Conservation (phyloP, 345 rosid species). For the Toxicodendron radicans region DNA sequence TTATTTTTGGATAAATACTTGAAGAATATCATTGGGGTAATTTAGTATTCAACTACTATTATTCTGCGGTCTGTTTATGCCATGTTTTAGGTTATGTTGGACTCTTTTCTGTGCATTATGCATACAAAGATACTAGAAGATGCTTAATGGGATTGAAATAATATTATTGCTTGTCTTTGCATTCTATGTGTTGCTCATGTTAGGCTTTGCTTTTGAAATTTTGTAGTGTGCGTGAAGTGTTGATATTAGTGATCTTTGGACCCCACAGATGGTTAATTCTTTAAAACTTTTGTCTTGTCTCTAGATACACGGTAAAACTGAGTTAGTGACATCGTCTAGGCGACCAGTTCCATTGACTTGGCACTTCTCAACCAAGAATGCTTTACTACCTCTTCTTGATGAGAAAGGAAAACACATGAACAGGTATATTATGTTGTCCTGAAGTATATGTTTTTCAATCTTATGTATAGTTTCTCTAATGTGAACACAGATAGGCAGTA, state of each 20-base stretch:
- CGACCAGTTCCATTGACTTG: slow-evolving; percentile 98
- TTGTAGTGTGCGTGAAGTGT: slow-evolving; percentile 8
- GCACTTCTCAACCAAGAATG: slow-evolving; percentile 80
- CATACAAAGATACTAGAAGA: background rate
- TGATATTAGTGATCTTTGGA: slow-evolving; percentile 15
- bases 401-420: slow-evolving; percentile 79
- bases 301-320: slow-evolving; percentile 91
- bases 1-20: background rate
- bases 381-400: slow-evolving; percentile 77
- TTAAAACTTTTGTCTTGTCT: slow-evolving; percentile 23
- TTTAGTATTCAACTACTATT: background rate
- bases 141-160: background rate
- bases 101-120: background rate
- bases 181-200: slow-evolving; percentile 8
- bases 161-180: background rate
- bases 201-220: slow-evolving; percentile 18
- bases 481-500: background rate
- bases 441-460: background rate
- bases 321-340: slow-evolving; percentile 77
- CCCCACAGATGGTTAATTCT: slow-evolving; percentile 24
- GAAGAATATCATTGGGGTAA: background rate
- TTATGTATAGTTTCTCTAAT: slow-evolving; percentile 1
- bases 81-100: background rate
- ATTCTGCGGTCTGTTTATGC: background rate
- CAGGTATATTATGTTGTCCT: slow-evolving; percentile 44